Conservation (phyloP, 2,329 filamentous ascomycete species). For the Alternaria brassicicola region DNA sequence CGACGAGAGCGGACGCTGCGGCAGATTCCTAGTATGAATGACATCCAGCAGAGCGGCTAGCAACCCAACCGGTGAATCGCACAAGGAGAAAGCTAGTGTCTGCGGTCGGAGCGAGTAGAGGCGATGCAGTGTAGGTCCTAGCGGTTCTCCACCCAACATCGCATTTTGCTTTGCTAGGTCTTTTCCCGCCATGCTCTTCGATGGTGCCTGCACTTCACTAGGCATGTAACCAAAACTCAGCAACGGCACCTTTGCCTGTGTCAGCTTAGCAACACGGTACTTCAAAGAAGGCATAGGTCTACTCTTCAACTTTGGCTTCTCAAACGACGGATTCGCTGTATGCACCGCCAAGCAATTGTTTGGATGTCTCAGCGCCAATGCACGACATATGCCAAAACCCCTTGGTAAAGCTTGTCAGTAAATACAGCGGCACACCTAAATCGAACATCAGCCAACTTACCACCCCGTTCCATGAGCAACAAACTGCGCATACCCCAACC, state of each 20-base stretch:
- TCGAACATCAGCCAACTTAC: conserved; percentile 32
- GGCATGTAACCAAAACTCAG: conserved; percentile 63
- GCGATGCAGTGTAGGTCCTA: conserved; percentile 28
- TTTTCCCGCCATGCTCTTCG: background rate
- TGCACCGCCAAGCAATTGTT: conserved; percentile 65
- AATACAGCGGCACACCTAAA: background rate
- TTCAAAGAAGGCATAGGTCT: conserved; percentile 60
- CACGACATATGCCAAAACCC: conserved; percentile 51
- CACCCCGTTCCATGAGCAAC: conserved; percentile 62
- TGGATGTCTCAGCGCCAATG: conserved; percentile 56
- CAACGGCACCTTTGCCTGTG: conserved; percentile 48
- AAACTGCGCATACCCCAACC: conserved; percentile 65
- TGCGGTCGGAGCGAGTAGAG: conserved; percentile 44
- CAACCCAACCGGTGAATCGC: conserved; percentile 48
- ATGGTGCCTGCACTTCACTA: conserved; percentile 53
- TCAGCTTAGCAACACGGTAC: conserved; percentile 59
- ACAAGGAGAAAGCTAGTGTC: conserved; percentile 46
- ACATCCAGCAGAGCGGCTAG: conserved; percentile 43
- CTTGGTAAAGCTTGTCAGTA: conserved; percentile 30
- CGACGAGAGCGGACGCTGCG: conserved; percentile 18
- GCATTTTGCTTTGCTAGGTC: background rate
- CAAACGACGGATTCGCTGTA: conserved; percentile 64
- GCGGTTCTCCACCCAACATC: conserved; percentile 1
- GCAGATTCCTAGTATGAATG: conserved; percentile 31
- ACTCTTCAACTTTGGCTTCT: conserved; percentile 54